Evolutionary conservation across 345 rosid genomes (phyloP).

Genomic region (Linum trigynum): DNA sequence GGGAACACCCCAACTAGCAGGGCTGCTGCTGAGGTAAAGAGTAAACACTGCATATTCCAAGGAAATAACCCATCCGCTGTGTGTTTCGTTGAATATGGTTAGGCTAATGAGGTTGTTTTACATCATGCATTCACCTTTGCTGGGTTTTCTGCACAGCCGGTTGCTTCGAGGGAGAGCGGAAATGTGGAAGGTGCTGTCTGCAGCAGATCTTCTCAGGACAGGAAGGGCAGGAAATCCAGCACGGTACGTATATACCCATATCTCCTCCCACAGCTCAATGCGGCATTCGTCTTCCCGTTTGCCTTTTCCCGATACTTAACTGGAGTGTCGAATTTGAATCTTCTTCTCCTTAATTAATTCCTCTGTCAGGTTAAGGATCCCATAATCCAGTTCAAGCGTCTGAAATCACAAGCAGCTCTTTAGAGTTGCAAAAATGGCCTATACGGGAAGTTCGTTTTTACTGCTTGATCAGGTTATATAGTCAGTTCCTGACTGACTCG

Average conservation of each 20-base stretch:
- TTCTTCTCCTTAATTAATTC: not conserved
- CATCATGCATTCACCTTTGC: not conserved
- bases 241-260: constrained; percentile 31
- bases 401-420: constrained; percentile 45
- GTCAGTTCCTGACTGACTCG: no score
- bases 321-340: no score
- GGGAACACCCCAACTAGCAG: constrained; percentile 69
- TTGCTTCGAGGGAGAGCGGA: constrained; percentile 74
- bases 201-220: constrained; percentile 58
- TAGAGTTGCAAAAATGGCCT: no score
- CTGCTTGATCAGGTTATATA: no score
- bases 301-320: no score
- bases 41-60: not conserved
- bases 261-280: not conserved
- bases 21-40: constrained; percentile 39
- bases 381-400: constrained; percentile 81
- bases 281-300: not conserved
- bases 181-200: constrained; percentile 15
- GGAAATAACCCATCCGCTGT: no score
- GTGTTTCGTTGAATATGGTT: no score
- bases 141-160: constrained; percentile 37
- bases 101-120: not conserved
- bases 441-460: no score
- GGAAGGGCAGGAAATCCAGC: constrained; percentile 72
- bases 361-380: constrained; percentile 81